Base-by-base conservation (phyloP, 2,329 filamentous ascomycete genomes). In the Aspergillus carbonarius region DNA sequence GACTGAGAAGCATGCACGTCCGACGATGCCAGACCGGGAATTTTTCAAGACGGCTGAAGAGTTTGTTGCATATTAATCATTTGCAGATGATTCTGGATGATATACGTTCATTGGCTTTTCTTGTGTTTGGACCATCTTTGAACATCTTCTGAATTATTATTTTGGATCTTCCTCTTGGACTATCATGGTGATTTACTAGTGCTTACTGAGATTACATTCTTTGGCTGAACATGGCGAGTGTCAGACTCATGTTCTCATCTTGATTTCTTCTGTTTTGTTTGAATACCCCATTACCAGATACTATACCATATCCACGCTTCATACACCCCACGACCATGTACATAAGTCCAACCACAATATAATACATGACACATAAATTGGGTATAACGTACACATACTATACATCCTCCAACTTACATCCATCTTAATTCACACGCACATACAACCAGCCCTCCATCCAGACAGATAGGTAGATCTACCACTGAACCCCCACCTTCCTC, bases 401-500 rank as follows among this genome's bases (percentile, higher is more conserved):
- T 54, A 61, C 23, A 55, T 39, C 37, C 27, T n/a, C n/a, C n/a
- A n/a, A n/a, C n/a, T n/a, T 27, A 10, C 40, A 25, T 23, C 23
- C 12, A 27, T 27, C 25, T 8, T 34, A 3, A 12, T 40, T 10
- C 23, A 7, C 23, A 32, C 10, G 25, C 12, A 15, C 2, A 10
- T 4, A 10, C 8, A 32, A 12, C 8, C n/a, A 18, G 2, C 20
- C 8, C n/a, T n/a, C n/a, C n/a, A n/a, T n/a, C n/a, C n/a, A n/a
- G n/a, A n/a, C n/a, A 44, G 5, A 13, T 9, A 27, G 42, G 1
- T n/a, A 57, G 47, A 73, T n/a, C 27, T 62, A 68, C 76, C 76
- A 79, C 48, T 73, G 64, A 52, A 82, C 54, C 4, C 76, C 79
- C 55, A 81, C 72, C 60, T 76, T 78, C 40, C 55, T 68, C 6